Conservation (phyloP, 2,329 filamentous ascomycete species). For the Metarhizium album region DNA sequence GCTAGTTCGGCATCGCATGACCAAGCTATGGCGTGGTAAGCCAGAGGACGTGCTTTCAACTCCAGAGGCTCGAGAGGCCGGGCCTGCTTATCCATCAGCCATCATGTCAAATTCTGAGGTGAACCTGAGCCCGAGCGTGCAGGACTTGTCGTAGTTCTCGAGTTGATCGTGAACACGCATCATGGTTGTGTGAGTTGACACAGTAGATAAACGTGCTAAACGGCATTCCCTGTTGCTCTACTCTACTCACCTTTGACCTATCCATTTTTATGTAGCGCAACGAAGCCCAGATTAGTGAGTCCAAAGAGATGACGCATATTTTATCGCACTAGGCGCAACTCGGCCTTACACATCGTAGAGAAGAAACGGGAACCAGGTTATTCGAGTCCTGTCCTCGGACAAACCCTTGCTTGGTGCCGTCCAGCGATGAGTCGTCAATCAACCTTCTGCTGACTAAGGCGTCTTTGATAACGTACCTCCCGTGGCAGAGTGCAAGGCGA, state of each 20-base stretch:
- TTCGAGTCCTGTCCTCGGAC: not conserved
- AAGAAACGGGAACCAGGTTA: not conserved
- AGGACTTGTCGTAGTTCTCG: too few species aligned
- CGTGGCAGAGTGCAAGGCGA: not conserved
- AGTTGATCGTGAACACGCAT: too few species aligned
- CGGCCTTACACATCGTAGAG: not conserved
- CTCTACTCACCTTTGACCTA: constrained; percentile 12
- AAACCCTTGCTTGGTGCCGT: not conserved
- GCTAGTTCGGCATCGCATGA: constrained; percentile 48
- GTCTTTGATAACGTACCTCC: not conserved
- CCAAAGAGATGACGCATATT: not conserved
- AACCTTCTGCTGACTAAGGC: not conserved
- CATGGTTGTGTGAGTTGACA: too few species aligned
- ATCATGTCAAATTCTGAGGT: not conserved
- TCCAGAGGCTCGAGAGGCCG: constrained; percentile 36
- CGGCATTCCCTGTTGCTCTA: not conserved
- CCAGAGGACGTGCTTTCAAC: constrained; percentile 32
- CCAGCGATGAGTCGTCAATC: not conserved
- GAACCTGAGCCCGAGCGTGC: too few species aligned
- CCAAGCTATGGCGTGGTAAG: constrained; percentile 35
- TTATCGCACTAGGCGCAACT: not conserved
- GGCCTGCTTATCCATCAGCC: constrained; percentile 18
- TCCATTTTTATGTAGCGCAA: constrained; percentile 11
- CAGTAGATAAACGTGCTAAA: too few species aligned
- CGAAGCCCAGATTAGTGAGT: not conserved